These are phyloP conservation scores for Aspergillus udagawae DNA, from an alignment of 2,329 filamentous ascomycete genomes.

Conservation along the genomic window DNA sequence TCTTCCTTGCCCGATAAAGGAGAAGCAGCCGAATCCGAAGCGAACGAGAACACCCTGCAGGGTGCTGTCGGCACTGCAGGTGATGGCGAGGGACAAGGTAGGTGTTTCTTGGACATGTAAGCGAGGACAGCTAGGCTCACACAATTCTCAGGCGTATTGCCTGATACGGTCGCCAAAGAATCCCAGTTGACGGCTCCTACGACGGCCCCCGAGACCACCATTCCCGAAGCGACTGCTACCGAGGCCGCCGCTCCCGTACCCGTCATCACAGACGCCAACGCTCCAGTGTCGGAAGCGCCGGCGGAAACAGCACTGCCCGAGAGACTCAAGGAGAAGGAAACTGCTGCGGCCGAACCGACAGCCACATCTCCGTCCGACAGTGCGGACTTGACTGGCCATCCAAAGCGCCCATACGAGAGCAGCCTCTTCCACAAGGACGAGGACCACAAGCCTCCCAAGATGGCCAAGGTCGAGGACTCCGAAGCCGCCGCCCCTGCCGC, in stretches of 20 bases:
- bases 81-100: constrained; percentile 10
- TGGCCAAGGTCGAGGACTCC: constrained; percentile 28
- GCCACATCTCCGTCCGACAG: constrained; percentile 3
- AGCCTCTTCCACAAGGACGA: constrained; percentile 29
- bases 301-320: constrained; percentile 4
- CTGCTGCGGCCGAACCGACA: background rate
- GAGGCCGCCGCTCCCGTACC: constrained; percentile 10
- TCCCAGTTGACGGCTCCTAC: constrained; percentile 13
- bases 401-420: constrained; percentile 36
- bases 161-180: constrained; percentile 18
- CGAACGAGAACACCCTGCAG: constrained; percentile 8
- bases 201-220: constrained; percentile 17
- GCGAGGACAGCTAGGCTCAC: background rate
- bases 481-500: no score
- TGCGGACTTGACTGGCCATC: constrained; percentile 20
- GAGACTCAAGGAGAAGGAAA: constrained; percentile 11
- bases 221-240: constrained; percentile 12
- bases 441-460: constrained; percentile 31
- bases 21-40: background rate
- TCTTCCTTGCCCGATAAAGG: background rate
- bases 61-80: constrained; percentile 16
- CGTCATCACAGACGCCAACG: constrained; percentile 9
- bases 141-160: constrained; percentile 14
- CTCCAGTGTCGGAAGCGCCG: background rate
- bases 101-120: constrained; percentile 11